Evolutionary conservation across 495 filamentous ascomycete species (phyloP), one percentile per base, ranked within the genome.

Genomic region (Arthonia radiata): DNA sequence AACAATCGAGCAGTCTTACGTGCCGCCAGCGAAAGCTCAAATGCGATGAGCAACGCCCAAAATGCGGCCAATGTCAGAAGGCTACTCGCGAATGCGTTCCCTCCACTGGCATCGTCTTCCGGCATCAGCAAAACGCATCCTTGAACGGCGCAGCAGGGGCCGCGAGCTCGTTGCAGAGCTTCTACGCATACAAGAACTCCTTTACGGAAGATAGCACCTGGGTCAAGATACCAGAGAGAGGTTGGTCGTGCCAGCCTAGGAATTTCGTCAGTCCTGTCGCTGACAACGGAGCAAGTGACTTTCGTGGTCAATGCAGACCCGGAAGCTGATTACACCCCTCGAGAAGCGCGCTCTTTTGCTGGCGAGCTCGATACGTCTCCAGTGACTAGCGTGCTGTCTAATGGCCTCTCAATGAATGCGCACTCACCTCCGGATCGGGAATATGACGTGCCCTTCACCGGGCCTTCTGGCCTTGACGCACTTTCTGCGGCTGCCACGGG

Each of bases 111-210:
- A 59, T 71, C 28, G 57, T 69, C 12, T 74, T 71, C 38, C 57
- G 68, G 18, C 68, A 74, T 44, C 68, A 74, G 37, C 68, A 74
- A 40, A 74, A 74, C 57, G 66, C 68, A 3, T 70, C 65, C 5
- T 67, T 74, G 66, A 74, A 71, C 31, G 52, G 56, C 5, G 44
- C 45, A 9, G 48, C 46, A 30, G 56, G 51, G 12, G 48, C 46
- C 12, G 49, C 47, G 0, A 37, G 35, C 23, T 52, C 44, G 30
- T 45, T 74, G 30, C 59, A 59, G 27, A 59, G 62, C n/a, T 74
- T 71, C 39, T 74, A 69, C 39, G 64, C 61, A 17, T 74, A 74
- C 40, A 67, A 61, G 39, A 65, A 74, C 39, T 69, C 67, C 2
- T 74, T 74, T 36, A 54, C 58, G 29, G 53, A 61, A 31, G 52